Conservation (phyloP, 1,284 basidiomycete genomes). For the Apiotrichum domesticum region DNA sequence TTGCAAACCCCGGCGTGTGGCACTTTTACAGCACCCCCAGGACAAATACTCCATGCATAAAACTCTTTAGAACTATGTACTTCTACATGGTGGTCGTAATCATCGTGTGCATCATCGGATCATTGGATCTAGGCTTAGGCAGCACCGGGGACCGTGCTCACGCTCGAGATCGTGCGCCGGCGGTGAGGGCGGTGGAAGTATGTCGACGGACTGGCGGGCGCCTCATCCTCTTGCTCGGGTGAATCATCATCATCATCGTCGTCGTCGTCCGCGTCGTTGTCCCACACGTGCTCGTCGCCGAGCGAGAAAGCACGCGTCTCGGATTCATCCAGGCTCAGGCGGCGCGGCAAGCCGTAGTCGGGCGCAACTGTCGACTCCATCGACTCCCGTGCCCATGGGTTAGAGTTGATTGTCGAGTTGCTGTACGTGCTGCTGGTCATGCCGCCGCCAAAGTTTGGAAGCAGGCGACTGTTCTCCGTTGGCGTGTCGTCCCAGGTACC, state of each 20-base stretch:
- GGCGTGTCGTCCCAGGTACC: slow-evolving; percentile 17
- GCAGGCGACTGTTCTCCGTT: not conserved
- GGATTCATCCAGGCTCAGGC: slow-evolving; percentile 25
- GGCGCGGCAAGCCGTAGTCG: not conserved
- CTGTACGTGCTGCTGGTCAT: not conserved
- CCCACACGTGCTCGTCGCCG: slow-evolving; percentile 63
- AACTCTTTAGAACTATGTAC: too few species aligned
- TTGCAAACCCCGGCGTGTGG: not conserved
- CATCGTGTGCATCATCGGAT: too few species aligned
- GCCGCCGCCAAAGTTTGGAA: not conserved
- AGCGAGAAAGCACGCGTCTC: slow-evolving; percentile 55
- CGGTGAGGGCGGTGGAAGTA: slow-evolving; percentile 32
- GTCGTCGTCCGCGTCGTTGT: slow-evolving; percentile 43
- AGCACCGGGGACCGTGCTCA: not conserved
- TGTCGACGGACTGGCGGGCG: slow-evolving; percentile 40
- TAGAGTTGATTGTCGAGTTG: slow-evolving; percentile 11
- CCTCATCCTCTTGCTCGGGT: slow-evolving; percentile 33
- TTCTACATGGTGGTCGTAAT: too few species aligned
- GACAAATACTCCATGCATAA: too few species aligned
- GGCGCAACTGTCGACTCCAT: not conserved
- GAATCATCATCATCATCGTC: slow-evolving; percentile 42
- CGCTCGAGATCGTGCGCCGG: slow-evolving; percentile 13
- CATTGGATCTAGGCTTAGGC: not conserved
- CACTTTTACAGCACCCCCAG: not conserved
- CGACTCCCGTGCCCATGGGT: slow-evolving; percentile 39